Percentiles rank a stretch among this genome's conserved stretches.
phyloP scores from a whole-genome alignment of 169 alveolate species.

The Plasmodium cynomolgi region DNA sequence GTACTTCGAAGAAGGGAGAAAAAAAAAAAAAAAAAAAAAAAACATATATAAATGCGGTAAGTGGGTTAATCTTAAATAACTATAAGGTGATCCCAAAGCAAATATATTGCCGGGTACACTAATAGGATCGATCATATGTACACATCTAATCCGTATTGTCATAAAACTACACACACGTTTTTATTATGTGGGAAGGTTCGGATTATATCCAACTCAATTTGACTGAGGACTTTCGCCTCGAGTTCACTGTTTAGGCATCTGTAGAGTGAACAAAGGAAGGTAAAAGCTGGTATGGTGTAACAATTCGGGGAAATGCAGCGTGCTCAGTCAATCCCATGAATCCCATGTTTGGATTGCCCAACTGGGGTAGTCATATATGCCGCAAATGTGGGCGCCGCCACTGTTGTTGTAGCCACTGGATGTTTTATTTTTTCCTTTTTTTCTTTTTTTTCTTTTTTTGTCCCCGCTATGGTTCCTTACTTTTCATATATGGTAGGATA shows the following conservation, averaged over 20 bases:
- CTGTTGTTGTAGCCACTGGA: not conserved
- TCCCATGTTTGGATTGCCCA: not conserved
- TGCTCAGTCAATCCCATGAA: not conserved
- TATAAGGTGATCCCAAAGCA: not conserved
- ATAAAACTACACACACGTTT: constrained; percentile 78
- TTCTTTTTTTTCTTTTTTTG: not conserved
- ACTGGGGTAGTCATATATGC: not conserved
- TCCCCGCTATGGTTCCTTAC: not conserved
- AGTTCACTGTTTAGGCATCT: constrained; percentile 78
- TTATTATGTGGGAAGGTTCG: constrained; percentile 89
- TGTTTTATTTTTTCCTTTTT: not conserved
- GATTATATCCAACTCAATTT: constrained; percentile 87
- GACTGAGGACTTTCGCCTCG: constrained; percentile 81
- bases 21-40: not conserved
- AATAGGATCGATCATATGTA: not conserved
- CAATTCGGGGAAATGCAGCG: not conserved
- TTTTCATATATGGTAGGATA: constrained; percentile 73
- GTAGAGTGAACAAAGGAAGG: not conserved
- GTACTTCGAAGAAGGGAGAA: constrained; percentile 38
- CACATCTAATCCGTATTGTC: not conserved
- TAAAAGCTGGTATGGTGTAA: not conserved
- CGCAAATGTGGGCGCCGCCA: not conserved
- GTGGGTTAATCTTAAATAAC: not conserved
- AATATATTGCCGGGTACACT: not conserved
- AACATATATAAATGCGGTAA: not conserved